These are phyloP conservation scores for Chamaenerion angustifolium DNA, from an alignment of 345 rosid genomes.

Conservation along the genomic window DNA sequence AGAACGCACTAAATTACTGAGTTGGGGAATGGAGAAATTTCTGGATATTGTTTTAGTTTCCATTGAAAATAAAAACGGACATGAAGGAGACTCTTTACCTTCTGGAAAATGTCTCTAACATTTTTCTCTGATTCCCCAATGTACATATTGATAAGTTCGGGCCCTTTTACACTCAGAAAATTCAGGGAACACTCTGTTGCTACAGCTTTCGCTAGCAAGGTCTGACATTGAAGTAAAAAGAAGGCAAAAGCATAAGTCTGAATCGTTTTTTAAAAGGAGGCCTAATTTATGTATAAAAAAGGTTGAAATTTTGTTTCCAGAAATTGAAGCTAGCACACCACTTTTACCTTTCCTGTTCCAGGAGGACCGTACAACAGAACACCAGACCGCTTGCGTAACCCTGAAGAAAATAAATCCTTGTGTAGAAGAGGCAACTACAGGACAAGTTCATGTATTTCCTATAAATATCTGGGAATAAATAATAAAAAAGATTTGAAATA, in stretches of 20 bases:
- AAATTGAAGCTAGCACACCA: constrained; percentile 5
- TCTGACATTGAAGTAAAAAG: constrained; percentile 32
- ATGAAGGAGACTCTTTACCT: constrained; percentile 25
- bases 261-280: constrained; percentile 3
- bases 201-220: constrained; percentile 94
- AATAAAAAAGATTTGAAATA: no score
- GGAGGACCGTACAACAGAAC: constrained; percentile 98
- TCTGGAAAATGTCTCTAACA: constrained; percentile 87
- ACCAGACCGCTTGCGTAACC: constrained; percentile 95
- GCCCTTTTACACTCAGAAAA: constrained; percentile 94
- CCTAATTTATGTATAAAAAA: no score
- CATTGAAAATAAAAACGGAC: constrained; percentile 5
- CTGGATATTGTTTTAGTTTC: not conserved
- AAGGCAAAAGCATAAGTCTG: not conserved
- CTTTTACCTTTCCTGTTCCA: constrained; percentile 85
- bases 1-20: not conserved
- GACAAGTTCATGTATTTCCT: constrained; percentile 3
- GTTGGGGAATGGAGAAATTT: not conserved
- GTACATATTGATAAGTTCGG: constrained; percentile 97
- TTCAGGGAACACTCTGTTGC: constrained; percentile 95
- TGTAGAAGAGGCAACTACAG: constrained; percentile 78
- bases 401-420: constrained; percentile 85
- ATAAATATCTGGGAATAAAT: not conserved
- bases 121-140: constrained; percentile 98
- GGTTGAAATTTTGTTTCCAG: not conserved